Evolutionary conservation across 1,284 basidiomycete species (phyloP).

Genomic region (Earliella scabrosa): DNA sequence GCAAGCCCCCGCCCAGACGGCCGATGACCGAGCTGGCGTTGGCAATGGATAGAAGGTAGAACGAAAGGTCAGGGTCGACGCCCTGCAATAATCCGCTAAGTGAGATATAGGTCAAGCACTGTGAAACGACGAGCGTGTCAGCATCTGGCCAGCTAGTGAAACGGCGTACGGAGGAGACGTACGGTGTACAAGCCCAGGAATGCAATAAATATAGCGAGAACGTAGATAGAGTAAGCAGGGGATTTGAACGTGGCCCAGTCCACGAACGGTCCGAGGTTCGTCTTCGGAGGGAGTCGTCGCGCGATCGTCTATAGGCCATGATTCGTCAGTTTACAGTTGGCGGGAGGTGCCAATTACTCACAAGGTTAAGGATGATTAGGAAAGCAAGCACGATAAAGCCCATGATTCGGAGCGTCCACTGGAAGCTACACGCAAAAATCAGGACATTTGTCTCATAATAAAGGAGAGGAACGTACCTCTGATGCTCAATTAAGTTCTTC

Average conservation of each 20-base stretch:
- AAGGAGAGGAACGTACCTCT: constrained; percentile 33
- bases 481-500: constrained; percentile 40
- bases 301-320: constrained; percentile 46
- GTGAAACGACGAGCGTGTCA: background rate
- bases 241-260: constrained; percentile 52
- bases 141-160: background rate
- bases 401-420: constrained; percentile 63
- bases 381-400: constrained; percentile 53
- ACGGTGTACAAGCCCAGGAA: constrained; percentile 68
- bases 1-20: constrained; percentile 42
- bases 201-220: constrained; percentile 43
- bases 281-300: constrained; percentile 53
- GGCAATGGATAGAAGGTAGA: constrained; percentile 51
- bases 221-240: constrained; percentile 47
- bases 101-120: constrained; percentile 56
- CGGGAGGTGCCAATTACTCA: too few relatives aligned
- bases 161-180: too few relatives aligned
- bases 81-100: constrained; percentile 43
- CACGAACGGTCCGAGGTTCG: constrained; percentile 51
- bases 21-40: constrained; percentile 48
- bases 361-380: constrained; percentile 49
- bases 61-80: constrained; percentile 39
- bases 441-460: too few relatives aligned
- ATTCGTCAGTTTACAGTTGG: too few relatives aligned
- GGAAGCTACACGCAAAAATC: too few relatives aligned